Evolutionary conservation across 1,284 basidiomycete genomes (phyloP), one percentile per base, ranked within the genome.

Genomic region (Porphyrellus sp.): DNA sequence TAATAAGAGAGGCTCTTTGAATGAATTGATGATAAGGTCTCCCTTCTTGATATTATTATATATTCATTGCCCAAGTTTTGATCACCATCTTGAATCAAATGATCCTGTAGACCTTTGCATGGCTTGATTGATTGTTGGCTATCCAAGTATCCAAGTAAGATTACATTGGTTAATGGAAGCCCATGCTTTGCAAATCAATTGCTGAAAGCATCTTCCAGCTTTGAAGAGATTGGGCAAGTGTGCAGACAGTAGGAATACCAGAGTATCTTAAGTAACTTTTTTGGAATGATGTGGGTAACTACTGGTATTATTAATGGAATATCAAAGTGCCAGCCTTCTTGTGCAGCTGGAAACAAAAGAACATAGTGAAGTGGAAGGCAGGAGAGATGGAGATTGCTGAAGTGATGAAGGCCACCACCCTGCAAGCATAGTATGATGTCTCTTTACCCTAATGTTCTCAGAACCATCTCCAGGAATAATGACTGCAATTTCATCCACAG

Each of bases 281-380:
- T 62, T 62, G 2, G 46, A 56, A 8, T 1, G 1, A 15, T 41
- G 31, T 15, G 24, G 1, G 9, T 24, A 0, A 0, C 15, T 20
- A 50, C 30, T 5, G 13, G 1, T 2, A 3, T 25, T 0, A 8
- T 53, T 1, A 63, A 33, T 0, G 45, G 54, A 18, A 77, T 59
- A 0, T 67, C 33, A n/a, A 47, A 18, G 12, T 48, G 23, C 46
- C 38, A 48, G 8, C 76, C 76, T 38, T 63, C 45, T 31, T 72
- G 62, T 1, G 72, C 76, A 39, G 34, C 12, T n/a, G 74, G 74
- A 58, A 76, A 77, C 0, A 75, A 56, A 0, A 76, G 59, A 0
- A 73, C 66, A 69, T 77, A 75, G 18, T 74, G 70, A 0, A 78
- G 58, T 2, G 37, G 53, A 0, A 59, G 33, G 59, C 77, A 78